Conservation (phyloP, 345 rosid species). For the Viola odorata region DNA sequence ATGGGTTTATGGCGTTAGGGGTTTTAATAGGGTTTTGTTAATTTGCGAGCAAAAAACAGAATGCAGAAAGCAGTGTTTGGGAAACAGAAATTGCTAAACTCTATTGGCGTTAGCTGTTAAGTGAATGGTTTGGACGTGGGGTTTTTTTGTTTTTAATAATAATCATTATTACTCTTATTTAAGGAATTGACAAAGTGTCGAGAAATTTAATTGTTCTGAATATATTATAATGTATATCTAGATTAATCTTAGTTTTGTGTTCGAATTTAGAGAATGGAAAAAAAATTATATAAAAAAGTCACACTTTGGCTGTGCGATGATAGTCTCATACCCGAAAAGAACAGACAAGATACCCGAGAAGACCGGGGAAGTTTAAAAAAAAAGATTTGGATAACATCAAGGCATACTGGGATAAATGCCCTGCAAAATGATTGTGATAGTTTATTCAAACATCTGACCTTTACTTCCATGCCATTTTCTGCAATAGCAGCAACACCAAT, state of each 20-base stretch:
- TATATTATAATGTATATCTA: too few relatives aligned
- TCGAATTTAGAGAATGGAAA: too few relatives aligned
- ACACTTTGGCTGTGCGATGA: too few relatives aligned
- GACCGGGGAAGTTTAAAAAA: too few relatives aligned
- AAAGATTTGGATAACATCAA: too few relatives aligned
- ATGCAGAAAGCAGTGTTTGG: too few relatives aligned
- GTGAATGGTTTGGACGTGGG: not conserved
- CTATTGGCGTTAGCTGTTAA: not conserved
- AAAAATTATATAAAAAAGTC: too few relatives aligned
- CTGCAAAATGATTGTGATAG: not conserved
- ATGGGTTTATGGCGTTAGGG: not conserved
- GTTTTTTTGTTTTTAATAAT: too few relatives aligned
- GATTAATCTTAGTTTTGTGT: too few relatives aligned
- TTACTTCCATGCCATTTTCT: conserved; percentile 3
- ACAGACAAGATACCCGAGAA: too few relatives aligned
- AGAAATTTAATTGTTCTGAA: not conserved
- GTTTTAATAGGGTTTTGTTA: conserved; percentile 28
- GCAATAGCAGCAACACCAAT: conserved; percentile 9
- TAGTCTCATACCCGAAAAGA: too few relatives aligned
- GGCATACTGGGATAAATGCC: not conserved
- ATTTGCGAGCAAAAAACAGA: not conserved
- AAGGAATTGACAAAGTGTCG: not conserved
- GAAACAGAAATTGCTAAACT: not conserved
- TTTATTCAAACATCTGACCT: not conserved
- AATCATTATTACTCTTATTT: too few relatives aligned